phyloP scores from a whole-genome alignment of 2,329 filamentous ascomycete genomes.

The Mollisiaceae sp. region DNA sequence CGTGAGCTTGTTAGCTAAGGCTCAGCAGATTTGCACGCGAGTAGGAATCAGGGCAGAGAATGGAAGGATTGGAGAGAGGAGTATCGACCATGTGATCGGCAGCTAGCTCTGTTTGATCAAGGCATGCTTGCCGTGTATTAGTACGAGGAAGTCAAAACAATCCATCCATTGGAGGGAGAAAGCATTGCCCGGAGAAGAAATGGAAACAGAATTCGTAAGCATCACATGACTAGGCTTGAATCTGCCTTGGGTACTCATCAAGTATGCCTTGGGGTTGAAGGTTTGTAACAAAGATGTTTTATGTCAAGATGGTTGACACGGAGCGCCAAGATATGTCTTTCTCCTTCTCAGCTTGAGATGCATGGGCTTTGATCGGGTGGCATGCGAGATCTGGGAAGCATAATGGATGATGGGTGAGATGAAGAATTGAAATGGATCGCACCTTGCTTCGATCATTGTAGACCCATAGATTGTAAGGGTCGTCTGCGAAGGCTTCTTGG shows the following conservation, averaged over 20 bases:
- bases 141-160: not conserved
- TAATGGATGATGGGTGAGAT: not conserved
- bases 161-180: not conserved
- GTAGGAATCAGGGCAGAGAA: constrained; percentile 6
- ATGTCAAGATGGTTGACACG: constrained; percentile 10
- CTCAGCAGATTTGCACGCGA: not conserved
- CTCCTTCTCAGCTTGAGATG: not conserved
- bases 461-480: constrained; percentile 71
- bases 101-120: not conserved
- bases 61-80: not conserved
- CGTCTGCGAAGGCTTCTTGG: constrained; percentile 68
- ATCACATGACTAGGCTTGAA: not conserved
- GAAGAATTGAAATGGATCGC: constrained; percentile 33
- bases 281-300: constrained; percentile 17
- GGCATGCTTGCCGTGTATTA: not conserved
- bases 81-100: not conserved
- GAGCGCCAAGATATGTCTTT: constrained; percentile 15
- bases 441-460: constrained; percentile 63
- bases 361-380: not conserved
- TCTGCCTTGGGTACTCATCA: constrained; percentile 11
- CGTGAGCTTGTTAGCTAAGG: constrained; percentile 4
- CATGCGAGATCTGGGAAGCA: not conserved
- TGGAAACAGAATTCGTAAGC: constrained; percentile 4
- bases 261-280: constrained; percentile 13
- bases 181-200: not conserved